Percentiles rank a stretch among this genome's conserved stretches.
Evolutionary conservation across 306 rosid species (phyloP).

Genomic region (Alnus rubra): DNA sequence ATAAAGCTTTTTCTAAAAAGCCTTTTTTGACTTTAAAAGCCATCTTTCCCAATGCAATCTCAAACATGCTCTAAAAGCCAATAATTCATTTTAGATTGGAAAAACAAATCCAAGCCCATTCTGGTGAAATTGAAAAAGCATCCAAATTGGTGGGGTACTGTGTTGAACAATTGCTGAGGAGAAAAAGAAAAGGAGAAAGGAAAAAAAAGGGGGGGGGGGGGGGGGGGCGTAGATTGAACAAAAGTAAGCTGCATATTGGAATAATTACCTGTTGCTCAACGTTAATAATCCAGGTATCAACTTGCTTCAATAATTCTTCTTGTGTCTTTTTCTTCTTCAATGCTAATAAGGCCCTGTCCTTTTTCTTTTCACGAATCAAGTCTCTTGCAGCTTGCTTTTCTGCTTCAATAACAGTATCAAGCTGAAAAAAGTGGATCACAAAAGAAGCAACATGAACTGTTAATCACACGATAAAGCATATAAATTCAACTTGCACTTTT

Average conservation of each 20-base stretch:
- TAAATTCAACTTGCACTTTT: constrained; percentile 1
- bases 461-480: constrained; percentile 7
- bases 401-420: constrained; percentile 93
- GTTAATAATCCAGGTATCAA: constrained; percentile 88
- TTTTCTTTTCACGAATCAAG: constrained; percentile 85
- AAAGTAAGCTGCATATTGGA: background rate
- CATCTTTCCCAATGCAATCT: too few species aligned
- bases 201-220: background rate
- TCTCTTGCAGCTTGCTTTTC: constrained; percentile 94
- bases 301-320: constrained; percentile 95
- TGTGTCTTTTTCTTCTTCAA: constrained; percentile 87
- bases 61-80: background rate
- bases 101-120: constrained; percentile 11
- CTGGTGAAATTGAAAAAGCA: background rate
- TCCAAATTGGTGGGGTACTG: background rate
- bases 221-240: background rate
- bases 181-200: background rate
- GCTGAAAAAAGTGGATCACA: constrained; percentile 46
- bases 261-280: constrained; percentile 89
- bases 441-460: constrained; percentile 6
- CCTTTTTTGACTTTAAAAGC: too few species aligned
- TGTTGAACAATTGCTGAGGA: background rate
- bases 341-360: constrained; percentile 88
- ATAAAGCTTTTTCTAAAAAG: too few species aligned
- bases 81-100: background rate